Conservation (phyloP, 1,284 basidiomycete genomes). For the Ceratobasidium sp. region DNA sequence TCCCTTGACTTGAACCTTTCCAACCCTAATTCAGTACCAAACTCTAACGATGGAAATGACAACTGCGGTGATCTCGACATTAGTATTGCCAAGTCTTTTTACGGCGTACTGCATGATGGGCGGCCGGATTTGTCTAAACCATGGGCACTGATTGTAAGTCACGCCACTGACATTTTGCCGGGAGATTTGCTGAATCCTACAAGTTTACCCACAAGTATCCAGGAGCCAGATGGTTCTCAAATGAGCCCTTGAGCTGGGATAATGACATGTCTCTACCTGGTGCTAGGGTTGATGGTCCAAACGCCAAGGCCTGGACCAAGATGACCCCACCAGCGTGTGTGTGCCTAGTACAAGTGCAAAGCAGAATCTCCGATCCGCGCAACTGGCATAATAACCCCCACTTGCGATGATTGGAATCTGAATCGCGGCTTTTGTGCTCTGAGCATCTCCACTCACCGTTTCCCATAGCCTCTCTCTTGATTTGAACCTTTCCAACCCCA, state of each 20-base stretch:
- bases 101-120: background rate
- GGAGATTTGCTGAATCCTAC: background rate
- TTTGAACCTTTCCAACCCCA: background rate
- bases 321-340: background rate
- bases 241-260: background rate
- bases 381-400: background rate
- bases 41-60: background rate
- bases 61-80: background rate
- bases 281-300: background rate
- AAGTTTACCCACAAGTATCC: background rate
- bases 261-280: background rate
- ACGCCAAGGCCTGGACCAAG: background rate
- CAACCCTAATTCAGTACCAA: background rate
- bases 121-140: background rate
- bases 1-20: background rate
- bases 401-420: background rate
- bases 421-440: background rate
- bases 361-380: background rate
- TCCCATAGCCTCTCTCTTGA: background rate
- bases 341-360: background rate
- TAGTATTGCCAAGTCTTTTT: background rate
- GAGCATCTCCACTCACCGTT: background rate
- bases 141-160: conserved; percentile 1
- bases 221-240: background rate
- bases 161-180: background rate